Conservation (phyloP, 1,284 basidiomycete genomes). For the Gymnopus androsaceus region DNA sequence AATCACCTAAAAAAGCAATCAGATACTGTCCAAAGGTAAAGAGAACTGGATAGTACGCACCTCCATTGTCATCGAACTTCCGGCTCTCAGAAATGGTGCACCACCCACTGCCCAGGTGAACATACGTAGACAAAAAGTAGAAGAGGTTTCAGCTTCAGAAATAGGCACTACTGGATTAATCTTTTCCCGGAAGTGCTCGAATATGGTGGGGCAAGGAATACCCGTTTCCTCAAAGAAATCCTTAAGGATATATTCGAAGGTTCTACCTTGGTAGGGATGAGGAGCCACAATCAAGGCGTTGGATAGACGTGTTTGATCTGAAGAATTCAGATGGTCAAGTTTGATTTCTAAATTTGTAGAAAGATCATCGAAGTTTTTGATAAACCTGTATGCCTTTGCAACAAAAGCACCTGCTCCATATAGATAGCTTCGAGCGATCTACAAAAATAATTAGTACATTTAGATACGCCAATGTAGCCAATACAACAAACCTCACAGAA, state of each 20-base stretch:
- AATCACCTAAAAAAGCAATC: not conserved
- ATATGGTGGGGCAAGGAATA: not conserved
- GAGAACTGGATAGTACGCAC: not conserved
- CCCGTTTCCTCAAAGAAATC: not conserved
- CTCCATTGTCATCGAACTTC: not conserved
- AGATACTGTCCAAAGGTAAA: not conserved
- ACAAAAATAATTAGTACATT: no score
- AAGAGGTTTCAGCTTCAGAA: no score
- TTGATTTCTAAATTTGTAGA: no score
- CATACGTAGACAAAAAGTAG: not conserved
- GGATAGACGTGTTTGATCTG: not conserved
- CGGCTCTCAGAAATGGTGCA: not conserved
- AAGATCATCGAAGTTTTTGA: no score
- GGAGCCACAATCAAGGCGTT: not conserved
- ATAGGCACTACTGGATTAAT: not conserved
- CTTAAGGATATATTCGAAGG: not conserved
- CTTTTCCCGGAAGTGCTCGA: not conserved
- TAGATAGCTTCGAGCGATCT: no score
- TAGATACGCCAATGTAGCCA: no score
- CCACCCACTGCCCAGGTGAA: not conserved
- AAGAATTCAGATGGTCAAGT: no score
- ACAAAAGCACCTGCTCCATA: no score
- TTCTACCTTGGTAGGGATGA: not conserved
- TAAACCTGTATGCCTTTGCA: no score
- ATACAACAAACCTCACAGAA: no score